Percentiles rank a stretch among this genome's conserved stretches.
Evolutionary conservation across 139 green algal species (phyloP).

Genomic region (Chlamydomonas schloesseri): DNA sequence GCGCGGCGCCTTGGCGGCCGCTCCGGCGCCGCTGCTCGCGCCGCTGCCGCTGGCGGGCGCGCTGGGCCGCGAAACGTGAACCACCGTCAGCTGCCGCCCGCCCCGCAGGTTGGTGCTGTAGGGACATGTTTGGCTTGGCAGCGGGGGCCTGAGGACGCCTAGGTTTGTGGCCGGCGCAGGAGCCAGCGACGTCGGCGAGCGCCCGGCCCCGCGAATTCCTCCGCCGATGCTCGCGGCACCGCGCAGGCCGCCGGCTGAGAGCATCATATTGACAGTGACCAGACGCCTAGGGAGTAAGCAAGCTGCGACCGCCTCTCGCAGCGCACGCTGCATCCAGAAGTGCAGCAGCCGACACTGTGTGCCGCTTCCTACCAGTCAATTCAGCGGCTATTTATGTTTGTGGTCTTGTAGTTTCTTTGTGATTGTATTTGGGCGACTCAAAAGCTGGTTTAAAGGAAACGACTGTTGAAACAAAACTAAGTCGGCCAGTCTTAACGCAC

Average conservation of each 20-base stretch:
- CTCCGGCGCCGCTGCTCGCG: not conserved
- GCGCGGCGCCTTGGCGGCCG: not conserved
- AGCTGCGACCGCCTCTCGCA: conserved; percentile 18
- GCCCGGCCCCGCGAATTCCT: not conserved
- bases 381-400: no score
- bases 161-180: no score
- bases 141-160: not conserved
- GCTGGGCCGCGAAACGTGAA: conserved; percentile 24
- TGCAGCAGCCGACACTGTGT: no score
- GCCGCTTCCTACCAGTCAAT: no score
- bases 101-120: not conserved
- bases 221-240: not conserved
- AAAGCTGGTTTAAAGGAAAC: no score
- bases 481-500: no score
- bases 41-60: no score
- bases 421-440: no score
- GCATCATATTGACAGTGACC: not conserved
- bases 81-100: conserved; percentile 25
- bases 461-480: no score
- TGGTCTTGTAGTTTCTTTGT: no score
- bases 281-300: not conserved
- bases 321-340: not conserved
- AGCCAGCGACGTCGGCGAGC: no score
- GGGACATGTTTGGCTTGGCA: not conserved
- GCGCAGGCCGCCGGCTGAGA: not conserved